phyloP scores from a whole-genome alignment of 2,329 filamentous ascomycete species.

The Westerdykella sp. region DNA sequence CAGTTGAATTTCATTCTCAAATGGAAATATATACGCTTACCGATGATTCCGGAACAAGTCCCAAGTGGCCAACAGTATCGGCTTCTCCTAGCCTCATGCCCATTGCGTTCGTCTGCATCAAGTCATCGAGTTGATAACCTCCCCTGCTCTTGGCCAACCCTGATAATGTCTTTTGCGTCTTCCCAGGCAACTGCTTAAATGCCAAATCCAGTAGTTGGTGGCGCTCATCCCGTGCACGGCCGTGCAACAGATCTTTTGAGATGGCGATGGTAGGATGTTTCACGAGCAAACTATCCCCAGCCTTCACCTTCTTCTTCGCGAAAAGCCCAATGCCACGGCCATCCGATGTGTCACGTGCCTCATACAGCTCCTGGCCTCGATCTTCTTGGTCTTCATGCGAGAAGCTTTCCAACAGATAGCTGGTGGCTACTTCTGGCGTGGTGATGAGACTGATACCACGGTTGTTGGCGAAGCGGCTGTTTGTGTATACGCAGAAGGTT shows the following conservation, averaged over 20 bases:
- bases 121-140: constrained; percentile 14
- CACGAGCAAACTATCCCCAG: constrained; percentile 20
- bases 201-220: constrained; percentile 14
- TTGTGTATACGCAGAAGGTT: constrained; percentile 26
- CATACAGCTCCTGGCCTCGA: constrained; percentile 10
- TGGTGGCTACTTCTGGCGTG: constrained; percentile 19
- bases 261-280: constrained; percentile 23
- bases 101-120: constrained; percentile 22
- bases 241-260: constrained; percentile 9
- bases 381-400: constrained; percentile 9
- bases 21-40: constrained; percentile 12
- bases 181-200: constrained; percentile 18
- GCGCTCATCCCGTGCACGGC: constrained; percentile 4
- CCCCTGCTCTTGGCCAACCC: constrained; percentile 15
- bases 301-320: constrained; percentile 14
- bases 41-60: constrained; percentile 24
- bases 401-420: constrained; percentile 13
- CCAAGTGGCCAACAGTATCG: constrained; percentile 13
- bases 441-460: constrained; percentile 28
- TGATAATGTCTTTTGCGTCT: constrained; percentile 10
- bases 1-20: neutral
- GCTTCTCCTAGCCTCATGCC: constrained; percentile 15
- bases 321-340: constrained; percentile 23
- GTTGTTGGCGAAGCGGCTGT: constrained; percentile 16
- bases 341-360: constrained; percentile 11